Conservation (phyloP, 768 basidiomycete species). For the Mycena belliarum region DNA sequence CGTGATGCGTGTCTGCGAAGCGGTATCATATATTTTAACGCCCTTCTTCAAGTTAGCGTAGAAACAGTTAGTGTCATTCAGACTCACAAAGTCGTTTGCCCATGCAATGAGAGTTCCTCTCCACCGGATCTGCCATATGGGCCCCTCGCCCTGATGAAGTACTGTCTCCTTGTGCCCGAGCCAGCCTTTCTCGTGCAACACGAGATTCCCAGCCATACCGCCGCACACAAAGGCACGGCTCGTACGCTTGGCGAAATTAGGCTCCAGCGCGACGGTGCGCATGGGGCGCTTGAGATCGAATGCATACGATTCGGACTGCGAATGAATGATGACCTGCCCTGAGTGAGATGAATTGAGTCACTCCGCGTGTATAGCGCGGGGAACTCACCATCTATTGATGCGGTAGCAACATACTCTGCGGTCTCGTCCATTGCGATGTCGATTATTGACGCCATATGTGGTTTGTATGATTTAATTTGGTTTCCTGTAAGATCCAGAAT, state of each 20-base stretch:
- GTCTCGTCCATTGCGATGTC: conserved; percentile 85
- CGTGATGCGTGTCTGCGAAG: conserved; percentile 73
- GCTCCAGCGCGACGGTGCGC: conserved; percentile 87
- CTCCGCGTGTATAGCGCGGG: background rate
- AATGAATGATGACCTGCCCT: conserved; percentile 93
- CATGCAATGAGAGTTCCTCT: conserved; percentile 85
- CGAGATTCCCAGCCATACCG: conserved; percentile 84
- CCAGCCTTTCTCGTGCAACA: conserved; percentile 96
- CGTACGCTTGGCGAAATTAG: conserved; percentile 78
- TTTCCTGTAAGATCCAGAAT: conserved; percentile 78
- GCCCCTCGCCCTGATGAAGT: conserved; percentile 84
- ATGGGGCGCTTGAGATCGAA: conserved; percentile 94
- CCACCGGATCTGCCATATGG: conserved; percentile 94
- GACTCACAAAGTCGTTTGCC: conserved; percentile 86
- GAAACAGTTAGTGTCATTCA: background rate
- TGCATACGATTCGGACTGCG: conserved; percentile 74
- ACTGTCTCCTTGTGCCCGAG: conserved; percentile 89
- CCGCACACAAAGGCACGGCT: conserved; percentile 87
- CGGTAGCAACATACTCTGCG: conserved; percentile 87
- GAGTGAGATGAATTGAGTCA: conserved; percentile 8
- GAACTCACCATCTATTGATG: conserved; percentile 86
- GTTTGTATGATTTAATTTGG: conserved; percentile 86
- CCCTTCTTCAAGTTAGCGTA: conserved; percentile 53
- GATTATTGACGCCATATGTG: conserved; percentile 83
- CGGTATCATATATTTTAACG: conserved; percentile 89